Base-by-base conservation (phyloP, 2,329 filamentous ascomycete species). In the Trichoderma asperellum region DNA sequence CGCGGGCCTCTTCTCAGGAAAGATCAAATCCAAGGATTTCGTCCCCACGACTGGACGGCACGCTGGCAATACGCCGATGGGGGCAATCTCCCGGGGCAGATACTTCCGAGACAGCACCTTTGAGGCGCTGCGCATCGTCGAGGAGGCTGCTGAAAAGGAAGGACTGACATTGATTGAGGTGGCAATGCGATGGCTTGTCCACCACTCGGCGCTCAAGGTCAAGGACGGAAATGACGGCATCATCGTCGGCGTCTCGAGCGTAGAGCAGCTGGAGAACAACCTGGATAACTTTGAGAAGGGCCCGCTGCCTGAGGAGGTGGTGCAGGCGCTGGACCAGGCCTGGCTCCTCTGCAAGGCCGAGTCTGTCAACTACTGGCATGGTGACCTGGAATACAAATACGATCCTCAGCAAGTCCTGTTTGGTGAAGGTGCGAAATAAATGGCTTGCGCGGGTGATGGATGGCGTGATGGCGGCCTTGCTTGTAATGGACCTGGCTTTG, bases 291-390 rank as follows among this genome's bases (percentile, higher is more conserved):
- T 90, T 35, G 87, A 89, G 77, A 88, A 88, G 86, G 91, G 92
- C 0, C 92, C 92, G 1, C 81, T 96, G 72, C 92, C 92, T 0
- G 87, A 92, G 14, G 92, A 93, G 32, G 90, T 96, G 18, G 85
- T 96, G 11, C 80, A 89, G 76, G 89, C 87, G 14, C 81, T 97
- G 69, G 92, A 97, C 73, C 83, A 92, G 79, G 93, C 92, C 4
- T 97, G 94, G 93, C 72, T 84, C 74, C 82, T 91, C n/a, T 83
- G 86, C 14, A 94, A 93, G 82, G 77, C 79, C 2, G 84, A 87
- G 40, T 81, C 83, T 11, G 71, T 82, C 10, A 80, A 82, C 61
- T 88, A 88, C 74, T 88, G 85, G 84, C 86, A 87, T 73, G 81
- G 83, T 66, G 88, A 91, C 61, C 78, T 92, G 66, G 85, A 86